Evolutionary conservation across 805 yeast genomes (phyloP).

Genomic region (Ogataea methanolica): DNA sequence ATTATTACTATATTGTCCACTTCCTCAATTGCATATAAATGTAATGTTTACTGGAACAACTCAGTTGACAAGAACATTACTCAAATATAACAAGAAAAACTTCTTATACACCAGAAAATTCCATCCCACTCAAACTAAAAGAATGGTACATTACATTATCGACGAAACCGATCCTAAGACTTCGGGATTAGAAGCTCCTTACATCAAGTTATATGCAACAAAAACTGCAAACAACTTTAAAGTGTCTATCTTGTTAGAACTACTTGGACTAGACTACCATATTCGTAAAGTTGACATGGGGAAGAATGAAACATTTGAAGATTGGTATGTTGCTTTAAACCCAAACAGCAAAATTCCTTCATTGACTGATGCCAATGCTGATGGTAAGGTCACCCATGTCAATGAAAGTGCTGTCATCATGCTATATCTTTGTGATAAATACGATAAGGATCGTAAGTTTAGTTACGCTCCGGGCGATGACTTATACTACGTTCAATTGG

Average conservation of each 20-base stretch:
- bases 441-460: constrained; percentile 48
- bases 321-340: constrained; percentile 52
- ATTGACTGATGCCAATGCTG: constrained; percentile 34
- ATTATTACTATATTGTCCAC: too few relatives aligned
- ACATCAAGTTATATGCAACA: constrained; percentile 38
- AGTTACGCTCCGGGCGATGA: constrained; percentile 35
- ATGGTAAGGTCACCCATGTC: constrained; percentile 41
- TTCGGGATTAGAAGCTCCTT: constrained; percentile 33
- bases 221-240: constrained; percentile 45
- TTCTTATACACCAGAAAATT: too few relatives aligned
- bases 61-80: neutral
- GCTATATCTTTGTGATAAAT: constrained; percentile 54
- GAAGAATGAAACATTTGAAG: constrained; percentile 46
- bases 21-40: too few relatives aligned
- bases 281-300: constrained; percentile 37
- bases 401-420: constrained; percentile 62
- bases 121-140: neutral
- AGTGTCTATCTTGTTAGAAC: constrained; percentile 36
- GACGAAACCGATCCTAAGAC: constrained; percentile 32
- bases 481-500: constrained; percentile 47
- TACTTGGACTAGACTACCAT: constrained; percentile 39
- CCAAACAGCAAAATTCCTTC: constrained; percentile 66
- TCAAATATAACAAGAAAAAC: neutral
- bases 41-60: too few relatives aligned
- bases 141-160: constrained; percentile 29